Base-by-base conservation (phyloP, 306 rosid species). In the Fragaria ananassa region DNA sequence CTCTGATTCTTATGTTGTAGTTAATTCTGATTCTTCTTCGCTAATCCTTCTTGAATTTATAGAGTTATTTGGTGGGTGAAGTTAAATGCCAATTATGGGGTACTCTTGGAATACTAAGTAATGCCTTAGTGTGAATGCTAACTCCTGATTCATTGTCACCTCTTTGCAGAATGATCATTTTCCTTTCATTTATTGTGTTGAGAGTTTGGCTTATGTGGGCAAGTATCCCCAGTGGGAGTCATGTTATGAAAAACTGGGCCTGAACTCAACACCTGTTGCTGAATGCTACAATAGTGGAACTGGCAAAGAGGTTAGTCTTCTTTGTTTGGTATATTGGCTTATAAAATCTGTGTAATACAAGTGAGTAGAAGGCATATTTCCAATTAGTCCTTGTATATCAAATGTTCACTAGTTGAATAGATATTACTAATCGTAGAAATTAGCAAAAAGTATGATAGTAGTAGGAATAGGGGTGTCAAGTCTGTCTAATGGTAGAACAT, bases 181-280 rank as follows among this genome's bases (percentile, higher is more conserved):
- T 81, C 90, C 91, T 72, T 90, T 92, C 81, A 88, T 92, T 70
- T 79, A 86, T 74, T 95, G 97, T 74, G 68, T 92, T 31, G 96
- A 92, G 93, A 76, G 79, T 64, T 66, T 85, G 71, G 91, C 61
- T 53, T 39, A 54, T 10, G 71, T 83, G 53, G 54, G 13, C 68
- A 84, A 78, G 81, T 70, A 51, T 69, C 15, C 21, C 8, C 78
- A 87, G 74, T 95, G 99, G 97, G 87, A 88, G 73, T 88, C 88
- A 4, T 92, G 97, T 78, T 95, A 79, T 71, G 80, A 88, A 76
- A 88, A 86, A 74, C 78, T 92, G 84, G 83, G 78, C 37, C 79
- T 95, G 86, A 87, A 92, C 88, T 76, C 92, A 56, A 72, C 86
- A 64, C 87, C 85, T 74, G 58, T 91, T 72, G 27, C 77, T 8